Evolutionary conservation across 306 rosid species (phyloP).

Genomic region (Boehmeria nivea): DNA sequence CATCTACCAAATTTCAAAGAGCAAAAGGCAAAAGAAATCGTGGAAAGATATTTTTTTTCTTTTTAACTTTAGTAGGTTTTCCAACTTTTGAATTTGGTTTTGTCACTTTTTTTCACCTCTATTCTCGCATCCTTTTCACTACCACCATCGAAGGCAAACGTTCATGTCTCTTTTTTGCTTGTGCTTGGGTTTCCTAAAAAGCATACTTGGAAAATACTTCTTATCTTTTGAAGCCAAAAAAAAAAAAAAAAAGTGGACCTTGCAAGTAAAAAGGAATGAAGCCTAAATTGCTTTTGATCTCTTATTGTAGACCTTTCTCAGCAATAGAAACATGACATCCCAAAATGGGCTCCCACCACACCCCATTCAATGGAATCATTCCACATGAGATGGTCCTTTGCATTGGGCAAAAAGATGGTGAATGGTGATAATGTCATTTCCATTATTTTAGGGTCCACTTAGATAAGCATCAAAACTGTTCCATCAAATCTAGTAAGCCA

Average conservation of each 20-base stretch:
- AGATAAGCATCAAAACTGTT: conserved; percentile 20
- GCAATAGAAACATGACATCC: conserved; percentile 7
- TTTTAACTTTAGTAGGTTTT: not conserved
- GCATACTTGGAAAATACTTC: conserved; percentile 2
- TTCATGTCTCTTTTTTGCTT: not conserved
- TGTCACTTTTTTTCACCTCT: not conserved
- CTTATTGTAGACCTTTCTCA: conserved; percentile 1
- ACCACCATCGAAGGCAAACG: not conserved
- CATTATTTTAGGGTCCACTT: conserved; percentile 25
- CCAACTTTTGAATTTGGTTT: conserved; percentile 1
- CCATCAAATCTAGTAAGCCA: not conserved
- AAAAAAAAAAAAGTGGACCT: not conserved
- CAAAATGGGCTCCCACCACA: conserved; percentile 29
- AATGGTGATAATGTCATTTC: not conserved
- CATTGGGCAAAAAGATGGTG: conserved; percentile 1
- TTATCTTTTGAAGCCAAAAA: not conserved
- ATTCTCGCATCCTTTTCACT: not conserved
- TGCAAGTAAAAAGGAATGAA: not conserved
- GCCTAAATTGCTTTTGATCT: not conserved
- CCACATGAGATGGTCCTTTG: conserved; percentile 20
- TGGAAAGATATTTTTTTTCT: not conserved
- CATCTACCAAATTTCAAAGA: not conserved
- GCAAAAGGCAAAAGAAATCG: conserved; percentile 5
- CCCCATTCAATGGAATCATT: conserved; percentile 25
- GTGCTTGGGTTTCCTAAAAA: conserved; percentile 3